Base-by-base conservation (phyloP, 2,329 filamentous ascomycete genomes). In the Venturia oleaginea region DNA sequence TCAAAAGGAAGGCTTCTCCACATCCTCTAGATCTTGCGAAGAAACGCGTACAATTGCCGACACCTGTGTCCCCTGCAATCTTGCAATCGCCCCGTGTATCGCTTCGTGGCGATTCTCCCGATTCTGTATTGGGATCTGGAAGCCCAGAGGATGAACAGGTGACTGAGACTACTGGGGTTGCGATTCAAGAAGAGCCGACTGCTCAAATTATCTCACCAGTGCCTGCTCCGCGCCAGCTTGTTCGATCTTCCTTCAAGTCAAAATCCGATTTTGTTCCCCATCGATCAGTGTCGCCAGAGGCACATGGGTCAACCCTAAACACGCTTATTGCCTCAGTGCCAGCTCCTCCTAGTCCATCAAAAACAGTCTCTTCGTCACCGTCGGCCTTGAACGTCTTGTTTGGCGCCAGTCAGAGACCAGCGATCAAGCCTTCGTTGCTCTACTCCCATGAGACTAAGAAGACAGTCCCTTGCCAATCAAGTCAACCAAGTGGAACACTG, bases 51-150 rank as follows among this genome's bases (percentile, higher is more conserved):
- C 51, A 57, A 10, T 8, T 37, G 7, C 51, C 51, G 30, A 34
- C 51, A 19, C 51, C 51, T 27, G 30, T 57, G 17, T 57, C 51
- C 3, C 51, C 51, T 34, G 17, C 15, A 34, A 7, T 34, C 2
- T 19, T 57, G 19, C 51, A 57, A 60, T 60, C 59, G 15, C 59
- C 34, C n/a, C 59, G 34, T 40, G 15, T 37, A 19, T 60, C 59
- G 7, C 24, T 60, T 37, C 59, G 59, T n/a, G 34, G n/a, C 22
- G 37, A 6, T 32, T 40, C 59, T 40, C 59, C 59, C 15, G 59
- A 60, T 27, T 60, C 59, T 10, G 2, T 60, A 13, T 27, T 60
- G 22, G 59, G 59, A 42, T 40, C 37, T 60, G 59, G 15, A 2
- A n/a, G 32, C 19, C 34, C 27, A 57, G 59, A 42, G 59, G 37